Evolutionary conservation across 1,139 yeast genomes (phyloP), one percentile per base, ranked within the genome.

Genomic region (Protomyces lactucae-debilis): DNA sequence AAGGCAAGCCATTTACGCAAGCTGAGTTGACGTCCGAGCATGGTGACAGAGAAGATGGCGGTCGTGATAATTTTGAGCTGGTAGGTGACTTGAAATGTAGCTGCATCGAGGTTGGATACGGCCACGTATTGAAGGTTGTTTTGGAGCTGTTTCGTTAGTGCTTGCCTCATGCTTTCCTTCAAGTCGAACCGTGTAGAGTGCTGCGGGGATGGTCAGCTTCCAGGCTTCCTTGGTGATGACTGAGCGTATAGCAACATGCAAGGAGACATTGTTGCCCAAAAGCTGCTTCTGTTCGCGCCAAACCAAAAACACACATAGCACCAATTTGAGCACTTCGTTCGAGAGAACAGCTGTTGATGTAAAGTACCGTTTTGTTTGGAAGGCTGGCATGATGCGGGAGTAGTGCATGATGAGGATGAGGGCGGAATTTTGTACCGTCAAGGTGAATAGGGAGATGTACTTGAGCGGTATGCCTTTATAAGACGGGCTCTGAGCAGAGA

Each of bases 31-130:
- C 77, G 72, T 63, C 74, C 73, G 21, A 77, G 73, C 67, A 77
- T 73, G n/a, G 76, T 72, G 55, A 77, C 80, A 0, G 79, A 76
- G 67, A 77, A 77, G 59, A 76, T 73, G n/a, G 80, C 80, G 1
- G 80, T 77, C 14, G 80, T 77, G 66, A 77, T 71, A 65, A 77
- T 77, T 69, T 77, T 77, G 65, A 77, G 75, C 70, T 77, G 80
- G 69, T 77, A 77, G 2, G 79, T 76, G 66, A 77, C 80, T 69
- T 77, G 80, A 70, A 77, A 77, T 2, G 79, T 76, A 5, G 79
- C 79, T 6, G 80, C 80, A 64, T 76, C 78, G 55, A 77, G 70
- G 69, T 77, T 76, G 12, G 79, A 76, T 12, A 77, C 80, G 8
- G 80, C 80, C 4, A 76, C 76, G 67, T 77, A 77, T 68, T 77